Evolutionary conservation across 495 filamentous ascomycete genomes (phyloP).

Genomic region (Peziza echinospora): DNA sequence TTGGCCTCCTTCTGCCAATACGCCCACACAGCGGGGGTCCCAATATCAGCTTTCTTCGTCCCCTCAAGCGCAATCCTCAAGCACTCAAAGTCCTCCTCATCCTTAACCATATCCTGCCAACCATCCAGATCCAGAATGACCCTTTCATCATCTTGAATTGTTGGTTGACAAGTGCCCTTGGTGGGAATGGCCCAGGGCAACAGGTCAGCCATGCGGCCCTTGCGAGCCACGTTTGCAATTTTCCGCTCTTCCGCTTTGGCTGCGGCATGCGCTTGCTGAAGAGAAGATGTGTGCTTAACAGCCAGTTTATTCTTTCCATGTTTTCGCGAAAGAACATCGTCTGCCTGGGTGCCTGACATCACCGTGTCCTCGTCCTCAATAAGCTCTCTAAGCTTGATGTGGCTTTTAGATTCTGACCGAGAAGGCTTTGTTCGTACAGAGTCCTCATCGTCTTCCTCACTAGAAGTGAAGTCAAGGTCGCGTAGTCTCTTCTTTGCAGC

Average conservation of each 20-base stretch:
- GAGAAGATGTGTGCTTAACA: conserved; percentile 44
- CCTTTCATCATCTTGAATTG: conserved; percentile 43
- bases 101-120: conserved; percentile 53
- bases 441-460: conserved; percentile 8
- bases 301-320: conserved; percentile 21
- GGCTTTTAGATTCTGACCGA: background rate
- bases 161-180: conserved; percentile 35
- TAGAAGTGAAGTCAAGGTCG: conserved; percentile 14
- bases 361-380: conserved; percentile 34
- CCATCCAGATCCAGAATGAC: conserved; percentile 56
- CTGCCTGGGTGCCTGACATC: conserved; percentile 25
- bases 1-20: conserved; percentile 85
- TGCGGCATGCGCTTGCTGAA: conserved; percentile 42
- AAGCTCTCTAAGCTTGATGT: conserved; percentile 1
- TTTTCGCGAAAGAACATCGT: conserved; percentile 24
- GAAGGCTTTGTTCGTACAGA: background rate
- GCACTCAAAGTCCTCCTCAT: conserved; percentile 53
- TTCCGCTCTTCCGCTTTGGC: conserved; percentile 23
- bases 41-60: conserved; percentile 30
- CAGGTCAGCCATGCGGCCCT: conserved; percentile 23
- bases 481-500: conserved; percentile 8
- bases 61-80: conserved; percentile 31
- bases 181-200: conserved; percentile 38
- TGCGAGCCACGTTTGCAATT: conserved; percentile 52
- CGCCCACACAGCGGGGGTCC: conserved; percentile 54